phyloP scores from a whole-genome alignment of 2,329 filamentous ascomycete genomes.

The Colletotrichum neosansevieriae region DNA sequence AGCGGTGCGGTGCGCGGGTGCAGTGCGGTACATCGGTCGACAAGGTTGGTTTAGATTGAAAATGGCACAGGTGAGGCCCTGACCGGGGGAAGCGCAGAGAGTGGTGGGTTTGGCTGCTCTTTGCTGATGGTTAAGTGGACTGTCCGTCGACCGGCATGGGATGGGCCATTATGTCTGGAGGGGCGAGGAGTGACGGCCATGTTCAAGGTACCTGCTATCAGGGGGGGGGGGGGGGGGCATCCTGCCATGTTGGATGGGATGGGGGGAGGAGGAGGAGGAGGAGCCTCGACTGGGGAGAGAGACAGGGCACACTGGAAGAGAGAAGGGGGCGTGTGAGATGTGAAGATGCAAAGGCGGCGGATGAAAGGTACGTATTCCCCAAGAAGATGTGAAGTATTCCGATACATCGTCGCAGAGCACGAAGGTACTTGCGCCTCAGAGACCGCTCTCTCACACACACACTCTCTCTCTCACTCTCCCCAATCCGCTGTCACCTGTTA shows the following conservation, averaged over 20 bases:
- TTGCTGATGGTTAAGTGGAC: slow-evolving; percentile 31
- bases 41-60: slow-evolving; percentile 39
- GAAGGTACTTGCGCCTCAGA: background rate
- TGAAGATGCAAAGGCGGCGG: background rate
- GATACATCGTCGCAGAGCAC: background rate
- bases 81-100: slow-evolving; percentile 31
- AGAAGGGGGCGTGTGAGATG: slow-evolving; percentile 6
- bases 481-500: background rate
- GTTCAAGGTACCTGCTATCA: slow-evolving; percentile 14
- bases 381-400: slow-evolving; percentile 5
- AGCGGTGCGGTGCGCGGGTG: slow-evolving; percentile 21
- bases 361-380: slow-evolving; percentile 7
- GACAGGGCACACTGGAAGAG: background rate
- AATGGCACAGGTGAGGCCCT: slow-evolving; percentile 36
- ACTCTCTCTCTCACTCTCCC: background rate
- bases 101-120: slow-evolving; percentile 32
- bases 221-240: too few relatives aligned
- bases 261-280: slow-evolving; percentile 18
- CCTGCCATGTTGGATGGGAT: slow-evolving; percentile 25
- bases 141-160: slow-evolving; percentile 33
- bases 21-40: slow-evolving; percentile 22
- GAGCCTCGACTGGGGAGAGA: background rate
- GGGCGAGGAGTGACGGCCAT: slow-evolving; percentile 1
- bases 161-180: slow-evolving; percentile 8
- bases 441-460: background rate